These are phyloP conservation scores for Hyaloscypha finlandica DNA, from an alignment of 495 filamentous ascomycete species.

Conservation along the genomic window DNA sequence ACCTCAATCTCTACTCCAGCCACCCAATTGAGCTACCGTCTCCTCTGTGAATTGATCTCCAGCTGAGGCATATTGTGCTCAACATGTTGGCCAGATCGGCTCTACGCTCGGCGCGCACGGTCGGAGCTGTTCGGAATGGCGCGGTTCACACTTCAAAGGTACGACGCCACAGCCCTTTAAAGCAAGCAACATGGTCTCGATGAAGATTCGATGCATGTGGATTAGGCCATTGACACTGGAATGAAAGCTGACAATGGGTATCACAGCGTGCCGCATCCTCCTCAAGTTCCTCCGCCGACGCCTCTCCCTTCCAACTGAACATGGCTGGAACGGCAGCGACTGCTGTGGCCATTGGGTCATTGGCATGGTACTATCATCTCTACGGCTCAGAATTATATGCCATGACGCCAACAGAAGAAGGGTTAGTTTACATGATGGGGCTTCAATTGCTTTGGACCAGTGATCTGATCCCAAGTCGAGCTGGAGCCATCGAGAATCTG, in stretches of 20 bases:
- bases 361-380: conserved; percentile 94
- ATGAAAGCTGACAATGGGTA: conserved; percentile 30
- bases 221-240: conserved; percentile 29
- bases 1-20: conserved; percentile 35
- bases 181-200: conserved; percentile 19
- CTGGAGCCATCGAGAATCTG: conserved; percentile 23
- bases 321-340: conserved; percentile 82
- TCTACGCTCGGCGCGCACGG: conserved; percentile 33
- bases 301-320: conserved; percentile 67
- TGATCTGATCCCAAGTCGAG: background rate
- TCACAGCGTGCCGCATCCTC: conserved; percentile 65
- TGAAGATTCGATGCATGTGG: conserved; percentile 16
- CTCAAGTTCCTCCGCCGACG: conserved; percentile 54
- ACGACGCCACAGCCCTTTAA: conserved; percentile 36
- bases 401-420: conserved; percentile 93
- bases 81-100: conserved; percentile 37
- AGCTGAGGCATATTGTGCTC: conserved; percentile 50
- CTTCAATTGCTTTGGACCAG: conserved; percentile 8
- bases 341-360: conserved; percentile 78
- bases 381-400: conserved; percentile 87
- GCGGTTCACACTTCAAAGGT: conserved; percentile 62
- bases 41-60: conserved; percentile 40
- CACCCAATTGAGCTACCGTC: conserved; percentile 38
- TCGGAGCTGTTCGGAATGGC: conserved; percentile 68
- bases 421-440: conserved; percentile 61